Percentiles rank a stretch among this genome's conserved stretches.
phyloP scores from a whole-genome alignment of 352 stramenopile genomes.

The Globisporangium splendens region DNA sequence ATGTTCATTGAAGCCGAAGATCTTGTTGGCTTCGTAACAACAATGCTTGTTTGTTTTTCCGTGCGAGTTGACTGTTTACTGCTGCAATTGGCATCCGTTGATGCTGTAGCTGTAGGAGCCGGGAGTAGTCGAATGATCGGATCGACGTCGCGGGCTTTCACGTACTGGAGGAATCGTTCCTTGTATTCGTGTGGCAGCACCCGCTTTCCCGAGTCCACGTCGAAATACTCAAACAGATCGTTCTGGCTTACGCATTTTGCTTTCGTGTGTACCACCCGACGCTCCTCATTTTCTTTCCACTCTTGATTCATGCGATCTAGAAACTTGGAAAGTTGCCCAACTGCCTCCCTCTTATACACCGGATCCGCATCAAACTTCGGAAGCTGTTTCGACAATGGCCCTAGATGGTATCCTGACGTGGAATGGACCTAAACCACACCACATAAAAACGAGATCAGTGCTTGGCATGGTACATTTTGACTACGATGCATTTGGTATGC shows the following conservation, averaged over 20 bases:
- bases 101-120: neutral
- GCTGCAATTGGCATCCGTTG: neutral
- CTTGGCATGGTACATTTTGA: no score
- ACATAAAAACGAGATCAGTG: neutral
- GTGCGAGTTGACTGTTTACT: no score
- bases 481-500: neutral
- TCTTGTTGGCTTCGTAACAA: no score
- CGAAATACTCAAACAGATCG: slow-evolving; percentile 51
- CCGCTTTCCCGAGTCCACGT: slow-evolving; percentile 30
- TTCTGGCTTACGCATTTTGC: slow-evolving; percentile 23
- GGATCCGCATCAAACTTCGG: slow-evolving; percentile 37
- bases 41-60: no score
- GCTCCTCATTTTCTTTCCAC: slow-evolving; percentile 36
- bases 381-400: slow-evolving; percentile 24
- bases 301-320: slow-evolving; percentile 55
- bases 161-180: slow-evolving; percentile 42
- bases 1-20: neutral
- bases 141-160: slow-evolving; percentile 25
- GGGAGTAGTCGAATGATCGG: slow-evolving; percentile 29
- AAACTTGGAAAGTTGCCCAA: slow-evolving; percentile 27
- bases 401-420: slow-evolving; percentile 41
- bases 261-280: slow-evolving; percentile 36
- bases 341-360: slow-evolving; percentile 40
- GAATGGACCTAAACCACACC: slow-evolving; percentile 28
- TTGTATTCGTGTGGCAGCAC: slow-evolving; percentile 39